Conservation (phyloP, 2,329 filamentous ascomycete species). For the Diaporthe longicolla region DNA sequence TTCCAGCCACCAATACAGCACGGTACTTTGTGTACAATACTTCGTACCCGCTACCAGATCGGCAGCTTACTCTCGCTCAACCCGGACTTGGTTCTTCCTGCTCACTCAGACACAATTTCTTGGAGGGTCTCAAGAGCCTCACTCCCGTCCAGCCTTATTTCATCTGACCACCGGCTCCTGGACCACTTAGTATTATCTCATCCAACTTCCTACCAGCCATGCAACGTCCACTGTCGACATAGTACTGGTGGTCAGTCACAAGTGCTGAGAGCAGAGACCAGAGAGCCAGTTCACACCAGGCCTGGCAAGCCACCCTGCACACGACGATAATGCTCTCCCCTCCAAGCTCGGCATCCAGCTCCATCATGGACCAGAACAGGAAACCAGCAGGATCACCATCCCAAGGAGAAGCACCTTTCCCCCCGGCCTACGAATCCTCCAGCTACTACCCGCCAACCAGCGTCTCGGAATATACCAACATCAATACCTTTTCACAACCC, state of each 20-base stretch:
- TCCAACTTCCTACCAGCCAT: conserved; percentile 7
- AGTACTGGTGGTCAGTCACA: conserved; percentile 26
- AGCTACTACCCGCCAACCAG: conserved; percentile 61
- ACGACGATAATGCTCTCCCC: conserved; percentile 28
- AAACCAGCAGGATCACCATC: neutral
- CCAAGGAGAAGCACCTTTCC: conserved; percentile 13
- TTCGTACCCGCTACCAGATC: neutral
- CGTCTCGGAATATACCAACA: neutral
- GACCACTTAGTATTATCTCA: conserved; percentile 23
- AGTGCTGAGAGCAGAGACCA: conserved; percentile 1
- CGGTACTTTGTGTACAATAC: conserved; percentile 15
- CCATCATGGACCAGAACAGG: conserved; percentile 35
- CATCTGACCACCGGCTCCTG: conserved; percentile 21
- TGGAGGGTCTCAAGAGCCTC: conserved; percentile 6
- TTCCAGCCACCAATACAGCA: conserved; percentile 27
- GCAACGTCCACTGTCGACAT: conserved; percentile 23
- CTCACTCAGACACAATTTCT: conserved; percentile 10
- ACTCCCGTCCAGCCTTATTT: conserved; percentile 28
- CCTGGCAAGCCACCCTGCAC: conserved; percentile 6
- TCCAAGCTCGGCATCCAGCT: conserved; percentile 21
- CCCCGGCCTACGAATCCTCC: neutral
- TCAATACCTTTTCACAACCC: neutral
- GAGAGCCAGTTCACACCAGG: neutral
- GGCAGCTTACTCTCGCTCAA: conserved; percentile 30
- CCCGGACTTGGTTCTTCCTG: neutral